phyloP scores from a whole-genome alignment of 1,284 basidiomycete species.

The Ceratobasidium theobromae region DNA sequence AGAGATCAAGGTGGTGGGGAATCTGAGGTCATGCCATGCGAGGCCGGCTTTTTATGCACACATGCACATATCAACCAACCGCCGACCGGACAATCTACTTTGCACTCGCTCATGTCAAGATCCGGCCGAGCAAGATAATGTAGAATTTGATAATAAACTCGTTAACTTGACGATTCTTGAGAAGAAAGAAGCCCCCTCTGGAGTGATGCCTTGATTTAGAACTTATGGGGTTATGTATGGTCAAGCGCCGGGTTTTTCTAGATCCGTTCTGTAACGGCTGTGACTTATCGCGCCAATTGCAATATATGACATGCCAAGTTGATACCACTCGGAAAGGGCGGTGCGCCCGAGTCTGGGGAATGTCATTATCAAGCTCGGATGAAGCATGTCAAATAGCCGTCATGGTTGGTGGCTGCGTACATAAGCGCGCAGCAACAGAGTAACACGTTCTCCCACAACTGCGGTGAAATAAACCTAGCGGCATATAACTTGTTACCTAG shows the following conservation, averaged over 20 bases:
- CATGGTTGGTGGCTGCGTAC: background rate
- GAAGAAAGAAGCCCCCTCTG: background rate
- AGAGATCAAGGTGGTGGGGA: background rate
- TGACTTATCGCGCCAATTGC: no score
- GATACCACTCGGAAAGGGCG: no score
- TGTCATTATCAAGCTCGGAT: constrained; percentile 9
- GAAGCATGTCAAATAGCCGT: constrained; percentile 7
- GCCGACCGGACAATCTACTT: constrained; percentile 12
- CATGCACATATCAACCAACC: background rate
- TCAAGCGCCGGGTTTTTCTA: background rate
- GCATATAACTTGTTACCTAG: no score
- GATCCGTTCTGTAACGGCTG: no score
- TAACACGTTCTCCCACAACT: no score
- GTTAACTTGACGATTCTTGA: background rate
- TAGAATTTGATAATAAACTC: constrained; percentile 16
- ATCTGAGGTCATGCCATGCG: no score
- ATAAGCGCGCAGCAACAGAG: background rate
- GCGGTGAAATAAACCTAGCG: no score
- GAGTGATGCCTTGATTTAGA: constrained; percentile 8
- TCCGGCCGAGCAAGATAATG: constrained; percentile 29
- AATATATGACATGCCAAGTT: background rate
- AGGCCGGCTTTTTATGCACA: background rate
- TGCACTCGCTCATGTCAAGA: background rate
- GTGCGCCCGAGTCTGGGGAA: no score
- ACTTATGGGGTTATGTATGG: background rate